These are phyloP conservation scores for Penicillium pulvis DNA, from an alignment of 495 filamentous ascomycete genomes.

Conservation along the genomic window DNA sequence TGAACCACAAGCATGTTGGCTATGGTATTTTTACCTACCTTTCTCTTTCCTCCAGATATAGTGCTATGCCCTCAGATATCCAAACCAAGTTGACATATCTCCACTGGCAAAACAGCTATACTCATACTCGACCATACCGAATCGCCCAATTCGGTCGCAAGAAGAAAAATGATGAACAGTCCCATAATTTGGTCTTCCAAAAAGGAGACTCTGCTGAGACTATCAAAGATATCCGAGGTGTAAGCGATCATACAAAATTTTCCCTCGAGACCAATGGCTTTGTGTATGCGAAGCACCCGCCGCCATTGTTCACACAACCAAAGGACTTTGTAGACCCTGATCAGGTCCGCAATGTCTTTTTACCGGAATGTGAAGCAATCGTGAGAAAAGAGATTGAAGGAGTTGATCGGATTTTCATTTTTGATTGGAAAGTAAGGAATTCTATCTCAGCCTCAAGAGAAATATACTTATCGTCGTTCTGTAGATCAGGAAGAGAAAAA, in stretches of 20 bases:
- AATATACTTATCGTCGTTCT: background rate
- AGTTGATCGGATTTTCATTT: slow-evolving; percentile 16
- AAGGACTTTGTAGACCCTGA: background rate
- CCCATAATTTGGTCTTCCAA: background rate
- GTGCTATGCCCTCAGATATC: background rate
- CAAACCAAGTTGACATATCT: slow-evolving; percentile 5
- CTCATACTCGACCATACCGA: slow-evolving; percentile 8
- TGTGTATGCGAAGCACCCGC: background rate
- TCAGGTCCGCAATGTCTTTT: background rate
- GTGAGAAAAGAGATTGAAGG: slow-evolving; percentile 6
- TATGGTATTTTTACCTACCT: background rate
- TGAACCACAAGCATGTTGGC: background rate
- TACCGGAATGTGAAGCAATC: slow-evolving; percentile 13
- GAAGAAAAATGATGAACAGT: background rate
- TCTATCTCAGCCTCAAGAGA: too few relatives aligned
- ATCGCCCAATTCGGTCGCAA: slow-evolving; percentile 6
- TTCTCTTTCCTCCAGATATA: background rate
- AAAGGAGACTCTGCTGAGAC: background rate
- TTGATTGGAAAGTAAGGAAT: slow-evolving; percentile 31
- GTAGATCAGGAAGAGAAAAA: slow-evolving; percentile 18
- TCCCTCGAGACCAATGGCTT: slow-evolving; percentile 3
- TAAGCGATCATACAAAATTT: background rate
- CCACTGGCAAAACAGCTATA: slow-evolving; percentile 14
- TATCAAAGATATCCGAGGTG: slow-evolving; percentile 1
- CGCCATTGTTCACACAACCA: background rate